Evolutionary conservation across 176 grass and related monocot genomes (phyloP).

Genomic region (Oryza coarctata): DNA sequence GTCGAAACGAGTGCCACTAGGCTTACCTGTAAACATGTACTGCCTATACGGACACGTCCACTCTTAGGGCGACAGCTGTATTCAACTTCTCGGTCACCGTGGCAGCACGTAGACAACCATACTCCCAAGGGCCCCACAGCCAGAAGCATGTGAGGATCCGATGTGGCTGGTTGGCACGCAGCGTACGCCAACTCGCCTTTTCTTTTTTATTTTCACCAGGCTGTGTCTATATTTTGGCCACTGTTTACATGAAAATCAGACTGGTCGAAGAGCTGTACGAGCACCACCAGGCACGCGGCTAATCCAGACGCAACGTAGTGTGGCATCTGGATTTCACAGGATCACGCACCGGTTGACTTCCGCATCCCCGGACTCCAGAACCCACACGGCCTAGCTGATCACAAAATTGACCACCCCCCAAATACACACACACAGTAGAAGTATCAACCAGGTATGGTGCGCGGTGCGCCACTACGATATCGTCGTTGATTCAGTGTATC

Average conservation of each 20-base stretch:
- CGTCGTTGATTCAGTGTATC: not conserved
- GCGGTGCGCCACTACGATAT: not conserved
- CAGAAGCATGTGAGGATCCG: not conserved
- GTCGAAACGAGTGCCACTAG: not conserved
- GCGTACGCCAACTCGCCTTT: too few species aligned
- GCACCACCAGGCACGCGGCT: not conserved
- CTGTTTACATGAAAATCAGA: not conserved
- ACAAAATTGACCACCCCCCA: not conserved
- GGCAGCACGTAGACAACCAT: slow-evolving; percentile 8
- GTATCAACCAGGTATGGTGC: not conserved
- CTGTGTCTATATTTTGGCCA: too few species aligned
- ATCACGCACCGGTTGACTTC: slow-evolving; percentile 12
- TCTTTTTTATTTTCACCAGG: too few species aligned
- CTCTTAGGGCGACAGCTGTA: slow-evolving; percentile 1
- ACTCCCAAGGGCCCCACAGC: not conserved
- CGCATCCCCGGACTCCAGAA: not conserved
- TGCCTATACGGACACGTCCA: not conserved
- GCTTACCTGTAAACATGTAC: slow-evolving; percentile 14
- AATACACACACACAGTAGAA: not conserved
- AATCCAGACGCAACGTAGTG: not conserved
- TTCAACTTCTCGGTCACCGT: slow-evolving; percentile 12
- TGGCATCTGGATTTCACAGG: not conserved
- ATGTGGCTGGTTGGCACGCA: not conserved
- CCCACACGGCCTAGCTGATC: not conserved
- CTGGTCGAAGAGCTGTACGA: not conserved